phyloP scores from a whole-genome alignment of 1,284 basidiomycete genomes.

The Fistulinella staudtii region DNA sequence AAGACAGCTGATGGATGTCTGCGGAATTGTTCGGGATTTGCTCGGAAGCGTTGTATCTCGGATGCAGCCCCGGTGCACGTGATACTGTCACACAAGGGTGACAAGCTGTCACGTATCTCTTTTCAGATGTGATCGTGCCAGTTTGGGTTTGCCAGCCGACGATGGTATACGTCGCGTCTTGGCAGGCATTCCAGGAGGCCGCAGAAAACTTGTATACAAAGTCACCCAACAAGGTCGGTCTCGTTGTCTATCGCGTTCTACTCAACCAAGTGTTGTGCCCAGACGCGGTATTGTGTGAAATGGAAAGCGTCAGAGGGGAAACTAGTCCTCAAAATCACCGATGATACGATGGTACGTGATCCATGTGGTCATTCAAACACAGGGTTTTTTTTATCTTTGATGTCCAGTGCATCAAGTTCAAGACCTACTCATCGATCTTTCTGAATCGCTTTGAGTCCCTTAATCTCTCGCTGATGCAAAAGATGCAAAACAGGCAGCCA shows the following conservation, averaged over 20 bases:
- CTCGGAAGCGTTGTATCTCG: slow-evolving; percentile 1
- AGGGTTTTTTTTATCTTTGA: not conserved
- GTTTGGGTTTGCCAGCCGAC: slow-evolving; percentile 21
- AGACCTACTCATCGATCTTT: slow-evolving; percentile 88
- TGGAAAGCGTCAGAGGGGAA: slow-evolving; percentile 80
- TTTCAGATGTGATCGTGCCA: not conserved
- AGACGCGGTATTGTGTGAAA: slow-evolving; percentile 88
- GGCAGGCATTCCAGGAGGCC: slow-evolving; percentile 83
- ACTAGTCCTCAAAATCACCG: slow-evolving; percentile 88
- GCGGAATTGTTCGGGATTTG: not conserved
- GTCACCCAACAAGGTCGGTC: slow-evolving; percentile 69
- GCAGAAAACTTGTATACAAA: slow-evolving; percentile 77
- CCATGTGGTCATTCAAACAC: not conserved
- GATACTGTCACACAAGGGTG: slow-evolving; percentile 10
- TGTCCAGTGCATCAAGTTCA: slow-evolving; percentile 87
- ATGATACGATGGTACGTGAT: slow-evolving; percentile 73
- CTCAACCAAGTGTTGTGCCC: slow-evolving; percentile 1
- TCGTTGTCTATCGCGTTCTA: not conserved
- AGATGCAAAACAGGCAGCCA: slow-evolving; percentile 66
- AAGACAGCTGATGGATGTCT: not conserved
- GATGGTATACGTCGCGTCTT: slow-evolving; percentile 76
- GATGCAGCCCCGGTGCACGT: slow-evolving; percentile 15
- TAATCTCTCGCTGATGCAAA: slow-evolving; percentile 77
- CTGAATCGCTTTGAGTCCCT: slow-evolving; percentile 92
- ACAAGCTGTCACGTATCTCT: slow-evolving; percentile 5